Conservation (phyloP, 208 protist genomes). For the Crithidia sp. region DNA sequence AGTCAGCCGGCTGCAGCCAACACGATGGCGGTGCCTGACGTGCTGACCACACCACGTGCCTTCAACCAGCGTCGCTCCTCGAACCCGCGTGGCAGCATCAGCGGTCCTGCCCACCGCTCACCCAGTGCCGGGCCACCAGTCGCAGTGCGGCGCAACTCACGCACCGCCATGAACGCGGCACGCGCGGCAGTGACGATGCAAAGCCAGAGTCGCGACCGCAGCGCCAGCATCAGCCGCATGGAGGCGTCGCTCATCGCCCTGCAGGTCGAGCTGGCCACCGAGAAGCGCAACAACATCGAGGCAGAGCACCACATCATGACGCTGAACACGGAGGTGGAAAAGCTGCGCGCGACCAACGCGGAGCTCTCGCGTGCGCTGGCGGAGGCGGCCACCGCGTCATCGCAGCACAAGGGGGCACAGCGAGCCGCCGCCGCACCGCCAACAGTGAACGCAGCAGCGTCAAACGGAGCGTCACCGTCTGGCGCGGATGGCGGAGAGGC, state of each 20-base stretch:
- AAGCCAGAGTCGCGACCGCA: slow-evolving; percentile 6
- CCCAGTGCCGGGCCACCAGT: not conserved
- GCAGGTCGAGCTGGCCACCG: slow-evolving; percentile 68
- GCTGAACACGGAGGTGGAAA: slow-evolving; percentile 51
- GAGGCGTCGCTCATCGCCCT: slow-evolving; percentile 44
- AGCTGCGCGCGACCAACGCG: slow-evolving; percentile 51
- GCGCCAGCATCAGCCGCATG: slow-evolving; percentile 39
- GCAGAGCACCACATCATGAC: slow-evolving; percentile 55
- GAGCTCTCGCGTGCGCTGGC: slow-evolving; percentile 33
- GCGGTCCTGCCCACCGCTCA: not conserved
- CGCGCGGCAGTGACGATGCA: not conserved
- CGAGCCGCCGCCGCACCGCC: not conserved
- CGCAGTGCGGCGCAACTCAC: not conserved
- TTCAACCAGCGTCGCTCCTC: not conserved
- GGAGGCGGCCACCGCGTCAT: not conserved
- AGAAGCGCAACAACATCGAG: slow-evolving; percentile 81
- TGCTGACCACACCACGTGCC: slow-evolving; percentile 4
- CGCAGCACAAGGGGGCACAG: not conserved
- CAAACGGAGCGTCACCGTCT: not conserved
- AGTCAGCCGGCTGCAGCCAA: not conserved
- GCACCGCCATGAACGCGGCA: not conserved
- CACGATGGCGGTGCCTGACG: slow-evolving; percentile 7
- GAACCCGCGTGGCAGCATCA: not conserved
- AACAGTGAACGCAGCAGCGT: not conserved
- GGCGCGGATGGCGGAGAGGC: slow-evolving; percentile 15